Percentiles rank a stretch among this genome's conserved stretches.
phyloP scores from a whole-genome alignment of 177 flowering plant species.

The Vitis hybrid region DNA sequence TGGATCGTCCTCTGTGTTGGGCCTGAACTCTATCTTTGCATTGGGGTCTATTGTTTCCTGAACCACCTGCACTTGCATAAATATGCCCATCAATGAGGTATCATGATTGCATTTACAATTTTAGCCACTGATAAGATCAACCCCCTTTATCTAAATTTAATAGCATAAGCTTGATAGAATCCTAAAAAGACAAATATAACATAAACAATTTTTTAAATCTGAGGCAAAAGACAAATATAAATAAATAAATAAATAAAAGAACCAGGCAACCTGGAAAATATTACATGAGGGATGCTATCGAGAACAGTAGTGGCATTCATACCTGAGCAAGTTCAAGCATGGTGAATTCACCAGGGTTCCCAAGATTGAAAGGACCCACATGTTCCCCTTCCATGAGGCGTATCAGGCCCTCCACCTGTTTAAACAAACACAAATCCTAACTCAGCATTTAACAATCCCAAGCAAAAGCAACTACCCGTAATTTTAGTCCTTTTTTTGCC shows the following conservation, averaged over 20 bases:
- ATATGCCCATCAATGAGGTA: not conserved
- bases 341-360: conserved; percentile 98
- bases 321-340: conserved; percentile 99
- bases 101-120: not conserved
- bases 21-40: conserved; percentile 82
- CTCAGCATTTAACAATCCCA: not conserved
- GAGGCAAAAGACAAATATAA: too few species aligned
- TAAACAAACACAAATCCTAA: not conserved
- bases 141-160: too few species aligned
- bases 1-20: conserved; percentile 98
- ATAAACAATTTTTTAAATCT: too few species aligned
- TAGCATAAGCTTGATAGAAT: too few species aligned
- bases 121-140: too few species aligned
- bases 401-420: conserved; percentile 92
- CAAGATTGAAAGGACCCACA: conserved; percentile 97
- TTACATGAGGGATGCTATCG: not conserved
- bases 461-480: not conserved
- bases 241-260: not conserved
- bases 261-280: not conserved
- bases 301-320: not conserved
- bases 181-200: too few species aligned
- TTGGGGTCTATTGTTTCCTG: conserved; percentile 90
- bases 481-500: not conserved
- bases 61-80: conserved; percentile 63
- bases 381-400: conserved; percentile 98